Conservation (phyloP, 2,329 filamentous ascomycete genomes). For the Penicillium palitans region DNA sequence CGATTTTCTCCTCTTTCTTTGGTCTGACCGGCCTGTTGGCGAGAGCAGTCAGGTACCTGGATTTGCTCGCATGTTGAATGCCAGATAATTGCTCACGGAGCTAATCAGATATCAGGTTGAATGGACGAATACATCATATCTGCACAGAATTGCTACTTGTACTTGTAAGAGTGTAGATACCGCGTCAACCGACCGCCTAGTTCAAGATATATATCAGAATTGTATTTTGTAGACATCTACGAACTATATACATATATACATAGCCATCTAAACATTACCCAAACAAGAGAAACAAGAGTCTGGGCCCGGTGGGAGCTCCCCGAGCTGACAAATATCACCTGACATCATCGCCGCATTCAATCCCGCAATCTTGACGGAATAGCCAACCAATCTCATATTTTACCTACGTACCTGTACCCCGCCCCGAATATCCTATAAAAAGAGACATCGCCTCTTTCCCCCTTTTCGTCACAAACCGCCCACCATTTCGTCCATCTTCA, state of each 20-base stretch:
- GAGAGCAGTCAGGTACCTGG: not conserved
- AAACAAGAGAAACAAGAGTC: not conserved
- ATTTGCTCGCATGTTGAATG: not conserved
- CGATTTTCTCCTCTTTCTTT: constrained; percentile 9
- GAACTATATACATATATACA: not conserved
- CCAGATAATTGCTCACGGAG: not conserved
- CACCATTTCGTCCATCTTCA: constrained; percentile 68
- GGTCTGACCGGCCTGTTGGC: not conserved
- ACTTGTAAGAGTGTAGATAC: not conserved
- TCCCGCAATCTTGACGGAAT: constrained; percentile 8
- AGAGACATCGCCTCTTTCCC: constrained; percentile 34
- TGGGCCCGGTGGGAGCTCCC: not conserved
- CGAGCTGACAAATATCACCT: constrained; percentile 25
- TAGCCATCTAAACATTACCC: not conserved
- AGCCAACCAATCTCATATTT: not conserved
- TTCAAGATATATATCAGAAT: not conserved
- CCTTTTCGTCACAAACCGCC: constrained; percentile 28
- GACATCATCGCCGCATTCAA: constrained; percentile 22
- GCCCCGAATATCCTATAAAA: constrained; percentile 7
- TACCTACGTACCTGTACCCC: not conserved
- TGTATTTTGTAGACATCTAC: not conserved
- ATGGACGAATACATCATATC: constrained; percentile 4
- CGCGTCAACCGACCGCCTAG: not conserved
- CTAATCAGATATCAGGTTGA: constrained; percentile 1
- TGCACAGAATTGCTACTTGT: not conserved